Percentiles rank a stretch among this genome's conserved stretches.
These are phyloP conservation scores for Aspergillus latus DNA, from an alignment of 2,329 filamentous ascomycete species.

Conservation along the genomic window DNA sequence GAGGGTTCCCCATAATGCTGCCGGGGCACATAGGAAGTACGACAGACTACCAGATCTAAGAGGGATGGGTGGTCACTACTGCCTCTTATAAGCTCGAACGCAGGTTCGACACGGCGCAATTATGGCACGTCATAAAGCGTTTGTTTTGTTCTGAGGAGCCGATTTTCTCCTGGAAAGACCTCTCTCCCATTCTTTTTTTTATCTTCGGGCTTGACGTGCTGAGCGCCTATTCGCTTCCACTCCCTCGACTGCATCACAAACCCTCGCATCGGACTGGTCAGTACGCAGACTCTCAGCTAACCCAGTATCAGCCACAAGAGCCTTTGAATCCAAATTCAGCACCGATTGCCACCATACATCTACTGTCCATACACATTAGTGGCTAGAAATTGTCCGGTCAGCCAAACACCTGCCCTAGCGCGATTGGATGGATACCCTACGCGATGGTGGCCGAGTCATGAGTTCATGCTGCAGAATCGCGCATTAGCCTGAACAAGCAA, in stretches of 20 bases:
- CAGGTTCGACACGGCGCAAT: not conserved
- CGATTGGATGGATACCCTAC: not conserved
- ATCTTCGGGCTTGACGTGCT: not conserved
- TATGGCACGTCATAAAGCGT: not conserved
- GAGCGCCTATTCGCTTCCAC: not conserved
- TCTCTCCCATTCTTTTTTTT: not conserved
- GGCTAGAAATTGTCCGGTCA: too few relatives aligned
- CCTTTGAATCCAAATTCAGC: too few relatives aligned
- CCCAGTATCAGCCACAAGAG: not conserved
- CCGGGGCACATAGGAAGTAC: not conserved
- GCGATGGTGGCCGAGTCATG: not conserved
- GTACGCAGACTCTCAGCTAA: not conserved
- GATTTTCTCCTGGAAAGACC: not conserved
- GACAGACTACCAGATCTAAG: not conserved
- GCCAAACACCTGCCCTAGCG: not conserved
- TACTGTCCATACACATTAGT: too few relatives aligned
- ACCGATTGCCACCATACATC: too few relatives aligned
- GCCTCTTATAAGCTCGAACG: not conserved
- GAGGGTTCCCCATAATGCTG: constrained; percentile 20
- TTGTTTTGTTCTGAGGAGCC: too few relatives aligned
- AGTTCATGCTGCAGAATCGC: too few relatives aligned
- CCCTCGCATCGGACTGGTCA: not conserved
- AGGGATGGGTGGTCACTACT: not conserved
- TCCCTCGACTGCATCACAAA: not conserved
- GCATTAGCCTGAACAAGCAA: not conserved